phyloP scores from a whole-genome alignment of 495 filamentous ascomycete species.

The Xylaria telfairii region DNA sequence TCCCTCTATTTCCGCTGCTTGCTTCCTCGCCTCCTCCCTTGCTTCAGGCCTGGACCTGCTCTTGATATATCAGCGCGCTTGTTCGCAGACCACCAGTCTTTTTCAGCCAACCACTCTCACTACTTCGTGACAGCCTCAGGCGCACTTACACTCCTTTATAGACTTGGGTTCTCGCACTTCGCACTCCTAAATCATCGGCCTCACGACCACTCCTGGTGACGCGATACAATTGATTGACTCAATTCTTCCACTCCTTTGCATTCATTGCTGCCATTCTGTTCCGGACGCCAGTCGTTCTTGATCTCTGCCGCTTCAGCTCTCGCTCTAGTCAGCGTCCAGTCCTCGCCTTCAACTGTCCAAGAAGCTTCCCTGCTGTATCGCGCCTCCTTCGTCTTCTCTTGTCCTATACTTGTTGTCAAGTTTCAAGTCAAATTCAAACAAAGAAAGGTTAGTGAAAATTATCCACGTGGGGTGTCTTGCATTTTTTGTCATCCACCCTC shows the following conservation, averaged over 20 bases:
- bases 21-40: slow-evolving; percentile 36
- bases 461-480: not conserved
- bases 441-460: slow-evolving; percentile 19
- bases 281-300: slow-evolving; percentile 43
- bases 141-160: slow-evolving; percentile 51
- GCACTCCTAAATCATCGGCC: slow-evolving; percentile 24
- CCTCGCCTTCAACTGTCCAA: not conserved
- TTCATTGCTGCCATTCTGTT: slow-evolving; percentile 43
- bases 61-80: slow-evolving; percentile 34
- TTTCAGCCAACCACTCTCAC: slow-evolving; percentile 37
- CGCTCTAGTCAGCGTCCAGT: slow-evolving; percentile 36
- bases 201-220: slow-evolving; percentile 22
- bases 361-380: slow-evolving; percentile 40
- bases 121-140: slow-evolving; percentile 36
- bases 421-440: slow-evolving; percentile 12
- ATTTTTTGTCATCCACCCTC: not conserved
- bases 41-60: slow-evolving; percentile 38
- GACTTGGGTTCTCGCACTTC: slow-evolving; percentile 32
- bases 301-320: slow-evolving; percentile 15
- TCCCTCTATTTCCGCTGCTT: slow-evolving; percentile 26
- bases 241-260: slow-evolving; percentile 28
- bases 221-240: slow-evolving; percentile 32
- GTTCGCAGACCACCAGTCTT: slow-evolving; percentile 34
- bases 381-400: slow-evolving; percentile 6
- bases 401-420: slow-evolving; percentile 2